These are phyloP conservation scores for Solanum peruvianum DNA, from an alignment of 257 asterid species.

Conservation along the genomic window DNA sequence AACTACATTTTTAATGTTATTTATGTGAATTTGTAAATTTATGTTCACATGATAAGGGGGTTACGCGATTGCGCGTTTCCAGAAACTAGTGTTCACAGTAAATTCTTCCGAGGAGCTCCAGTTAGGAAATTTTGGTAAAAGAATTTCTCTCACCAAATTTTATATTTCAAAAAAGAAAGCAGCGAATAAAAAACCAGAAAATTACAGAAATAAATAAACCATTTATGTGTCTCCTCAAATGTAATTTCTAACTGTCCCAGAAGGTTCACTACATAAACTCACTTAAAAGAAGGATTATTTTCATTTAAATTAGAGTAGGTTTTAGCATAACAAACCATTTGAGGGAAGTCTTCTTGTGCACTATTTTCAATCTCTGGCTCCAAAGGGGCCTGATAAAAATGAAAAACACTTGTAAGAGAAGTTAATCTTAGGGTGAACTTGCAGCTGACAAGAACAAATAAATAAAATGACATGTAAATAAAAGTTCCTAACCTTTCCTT, in stretches of 20 bases:
- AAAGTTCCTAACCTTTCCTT: slow-evolving; percentile 62
- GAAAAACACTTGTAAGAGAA: background rate
- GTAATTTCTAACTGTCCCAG: background rate
- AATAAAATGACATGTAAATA: background rate
- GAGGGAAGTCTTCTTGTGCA: slow-evolving; percentile 42
- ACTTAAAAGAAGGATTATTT: background rate
- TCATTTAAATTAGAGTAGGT: slow-evolving; percentile 6
- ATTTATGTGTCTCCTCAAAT: background rate
- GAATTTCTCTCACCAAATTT: background rate
- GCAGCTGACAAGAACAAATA: background rate
- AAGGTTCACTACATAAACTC: background rate
- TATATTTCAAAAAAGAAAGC: background rate
- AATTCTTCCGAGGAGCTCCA: background rate
- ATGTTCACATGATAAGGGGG: background rate
- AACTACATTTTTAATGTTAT: background rate
- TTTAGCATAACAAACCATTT: slow-evolving; percentile 40
- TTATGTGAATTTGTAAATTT: background rate
- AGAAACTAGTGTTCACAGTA: background rate
- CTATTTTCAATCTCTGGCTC: slow-evolving; percentile 46
- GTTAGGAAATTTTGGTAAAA: background rate
- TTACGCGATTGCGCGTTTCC: background rate
- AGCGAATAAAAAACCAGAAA: background rate
- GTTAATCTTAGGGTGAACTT: background rate
- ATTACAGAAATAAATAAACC: background rate
- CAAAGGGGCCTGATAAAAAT: slow-evolving; percentile 41